Evolutionary conservation across 352 stramenopile species (phyloP).

Genomic region (Albugo laibachii): DNA sequence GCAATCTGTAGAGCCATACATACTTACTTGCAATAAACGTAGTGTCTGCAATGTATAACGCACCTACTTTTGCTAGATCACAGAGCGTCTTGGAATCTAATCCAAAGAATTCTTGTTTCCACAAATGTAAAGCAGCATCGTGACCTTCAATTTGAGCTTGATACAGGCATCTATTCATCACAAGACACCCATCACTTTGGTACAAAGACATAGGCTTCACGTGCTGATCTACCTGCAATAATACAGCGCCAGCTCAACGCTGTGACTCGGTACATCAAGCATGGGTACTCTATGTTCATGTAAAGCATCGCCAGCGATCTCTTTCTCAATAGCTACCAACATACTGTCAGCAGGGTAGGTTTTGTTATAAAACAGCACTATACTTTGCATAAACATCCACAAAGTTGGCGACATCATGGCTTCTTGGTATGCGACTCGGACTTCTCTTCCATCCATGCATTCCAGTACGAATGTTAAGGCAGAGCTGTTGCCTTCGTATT

Average conservation of each 20-base stretch:
- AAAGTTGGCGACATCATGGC: slow-evolving; percentile 76
- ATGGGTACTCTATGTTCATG: slow-evolving; percentile 49
- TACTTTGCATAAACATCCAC: slow-evolving; percentile 58
- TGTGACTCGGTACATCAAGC: slow-evolving; percentile 48
- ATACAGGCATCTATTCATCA: slow-evolving; percentile 32
- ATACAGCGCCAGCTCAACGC: slow-evolving; percentile 41
- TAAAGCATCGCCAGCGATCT: slow-evolving; percentile 26
- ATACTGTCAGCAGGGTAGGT: too few species aligned
- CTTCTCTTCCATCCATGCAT: slow-evolving; percentile 39
- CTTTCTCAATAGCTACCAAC: slow-evolving; percentile 3
- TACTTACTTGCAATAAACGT: neutral
- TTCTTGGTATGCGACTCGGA: slow-evolving; percentile 62
- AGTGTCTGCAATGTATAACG: neutral
- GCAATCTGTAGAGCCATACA: slow-evolving; percentile 16
- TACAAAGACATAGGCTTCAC: too few species aligned
- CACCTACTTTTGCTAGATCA: slow-evolving; percentile 37
- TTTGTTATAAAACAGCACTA: neutral
- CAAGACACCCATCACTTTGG: neutral
- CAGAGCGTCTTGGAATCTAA: slow-evolving; percentile 62
- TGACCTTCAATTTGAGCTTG: slow-evolving; percentile 51
- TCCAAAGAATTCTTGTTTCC: slow-evolving; percentile 45
- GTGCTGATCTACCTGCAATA: slow-evolving; percentile 32
- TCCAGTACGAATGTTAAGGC: slow-evolving; percentile 27
- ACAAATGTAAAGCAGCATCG: slow-evolving; percentile 30
- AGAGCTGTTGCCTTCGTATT: neutral